Base-by-base conservation (phyloP, 2,329 filamentous ascomycete species). In the Tolypocladium sp. region DNA sequence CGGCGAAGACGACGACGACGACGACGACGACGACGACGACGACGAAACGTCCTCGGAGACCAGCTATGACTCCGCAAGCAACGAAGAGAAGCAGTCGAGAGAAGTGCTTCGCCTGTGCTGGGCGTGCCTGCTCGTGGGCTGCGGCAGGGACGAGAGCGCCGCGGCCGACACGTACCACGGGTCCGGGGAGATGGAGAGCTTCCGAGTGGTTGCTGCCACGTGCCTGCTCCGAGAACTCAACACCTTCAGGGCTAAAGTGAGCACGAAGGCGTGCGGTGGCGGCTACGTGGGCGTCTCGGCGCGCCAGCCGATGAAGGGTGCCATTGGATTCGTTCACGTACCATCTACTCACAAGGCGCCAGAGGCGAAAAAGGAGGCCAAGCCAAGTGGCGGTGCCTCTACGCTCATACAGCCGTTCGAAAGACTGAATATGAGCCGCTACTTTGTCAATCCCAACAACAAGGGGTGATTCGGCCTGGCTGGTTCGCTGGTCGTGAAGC, bases 141-240 rank as follows among this genome's bases (percentile, higher is more conserved):
- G 64, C 41, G 60, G 61, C 30, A 63, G 54, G 46, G 53, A 57
- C 27, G 1, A 35, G 30, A 42, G 27, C 1, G 56, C 53, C 8
- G 46, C 61, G 1, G 15, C 53, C 1, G 10, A 57, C 42, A 13
- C 12, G 6, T 61, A 67, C 15, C 56, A 62, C 3, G 62, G 61
- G 4, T 64, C 61, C 1, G 61, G 57, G 0, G 61, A 68, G 40
- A 62, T 75, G 10, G 55, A 71, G 52, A 75, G 74, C 53, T 77
- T 76, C 61, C 67, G 68, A 33, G 67, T 75, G 1, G 68, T 76
- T 52, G 73, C 74, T 2, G 74, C 73, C 15, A 66, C 71, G 37
- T 74, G 71, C 58, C 63, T 76, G 35, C 58, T 72, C 4, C 68
- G 64, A 51, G 69, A 73, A 59, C 52, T 73, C 4, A 61, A 64